Evolutionary conservation across 163 green algal genomes (phyloP), one percentile per base, ranked within the genome.

Genomic region (Scenedesmus sp.): DNA sequence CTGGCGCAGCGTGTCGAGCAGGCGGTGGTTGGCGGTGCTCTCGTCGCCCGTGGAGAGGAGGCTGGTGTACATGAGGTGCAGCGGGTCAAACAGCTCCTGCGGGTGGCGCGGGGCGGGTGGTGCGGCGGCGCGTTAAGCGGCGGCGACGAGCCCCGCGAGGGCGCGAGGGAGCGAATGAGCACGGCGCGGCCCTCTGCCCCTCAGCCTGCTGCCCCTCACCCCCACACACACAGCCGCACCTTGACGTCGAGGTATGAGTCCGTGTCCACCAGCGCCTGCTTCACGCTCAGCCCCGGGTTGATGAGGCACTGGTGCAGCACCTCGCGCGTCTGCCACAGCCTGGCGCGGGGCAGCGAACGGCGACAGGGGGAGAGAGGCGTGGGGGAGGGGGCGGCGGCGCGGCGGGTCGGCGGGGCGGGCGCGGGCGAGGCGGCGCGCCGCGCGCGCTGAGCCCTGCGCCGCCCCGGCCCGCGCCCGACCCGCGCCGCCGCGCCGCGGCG

Each of bases 1-100:
- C 89, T 97, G 95, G 57, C 96, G 93, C 56, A 99, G 93, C 63
- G 96, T 73, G 83, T 99, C 96, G 75, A 97, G 83, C 78, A 99
- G 86, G 18, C 83, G 81, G 17, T 87, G 87, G 85, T 98, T 93
- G 33, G 96, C 96, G 20, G 96, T 91, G 77, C 69, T 78, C 50
- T 91, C 84, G 78, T 97, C 92, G 2, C 85, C 78, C 0, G 87
- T 96, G 26, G 85, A 71, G 10, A 92, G 63, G 44, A 98, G 91
- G 18, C 85, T 94, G 65, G 88, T 71, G 87, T 97, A 96, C 87
- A 95, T 96, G 47, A 94, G 63, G 73, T 83, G 86, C 53, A 97
- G 85, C 2, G 89, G 85, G 48, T 81, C 75, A 71, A 92, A 89
- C 51, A 92, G 60, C 50, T 71, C 80, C 60, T 81, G 56, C 17